Base-by-base conservation (phyloP, 2,329 filamentous ascomycete genomes). In the Penicillium sp. region DNA sequence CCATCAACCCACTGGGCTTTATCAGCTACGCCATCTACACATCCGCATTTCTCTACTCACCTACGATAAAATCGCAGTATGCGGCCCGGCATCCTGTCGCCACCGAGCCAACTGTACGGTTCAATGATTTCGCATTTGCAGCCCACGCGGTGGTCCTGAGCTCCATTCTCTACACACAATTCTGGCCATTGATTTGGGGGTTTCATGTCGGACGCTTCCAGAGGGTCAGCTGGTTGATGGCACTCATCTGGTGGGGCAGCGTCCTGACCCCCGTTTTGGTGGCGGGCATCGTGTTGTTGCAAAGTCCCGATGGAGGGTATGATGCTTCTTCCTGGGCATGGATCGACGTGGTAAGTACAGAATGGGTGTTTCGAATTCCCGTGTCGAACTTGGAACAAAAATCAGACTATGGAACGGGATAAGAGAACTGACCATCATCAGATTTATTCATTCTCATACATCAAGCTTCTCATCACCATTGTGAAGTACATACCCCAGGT, bases 401-500 rank as follows among this genome's bases (percentile, higher is more conserved):
- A 21, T 4, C 21, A 18, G 16, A 21, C 21, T 2, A 3, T 5
- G 8, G 4, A 21, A 18, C 21, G 14, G 13, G 5, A 10, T 16
- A 27, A 32, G 8, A 16, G 29, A 40, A 9, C 40, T 50, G 40
- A 53, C 9, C 10, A n/a, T 3, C 7, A 44, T 58, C 56, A 83
- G 83, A 76, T 86, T 31, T 85, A 87, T 67, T 83, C 88, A 11
- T 77, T 95, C 31, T 90, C 90, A 40, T 95, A 95, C 70, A 87
- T 96, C 69, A 99, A 99, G 76, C 80, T 99, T 32, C 73, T 92
- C 50, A 84, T 96, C 61, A 96, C 93, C 0, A 77, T 97, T 24
- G 83, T 96, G 75, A 99, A 99, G 77, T 97, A 97, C 75, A 86
- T 90, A 44, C 94, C 94, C 5, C 92, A 96, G 78, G 85, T 89